Evolutionary conservation across 768 basidiomycete genomes (phyloP).

Genomic region (Hydnomerulius pinastri): DNA sequence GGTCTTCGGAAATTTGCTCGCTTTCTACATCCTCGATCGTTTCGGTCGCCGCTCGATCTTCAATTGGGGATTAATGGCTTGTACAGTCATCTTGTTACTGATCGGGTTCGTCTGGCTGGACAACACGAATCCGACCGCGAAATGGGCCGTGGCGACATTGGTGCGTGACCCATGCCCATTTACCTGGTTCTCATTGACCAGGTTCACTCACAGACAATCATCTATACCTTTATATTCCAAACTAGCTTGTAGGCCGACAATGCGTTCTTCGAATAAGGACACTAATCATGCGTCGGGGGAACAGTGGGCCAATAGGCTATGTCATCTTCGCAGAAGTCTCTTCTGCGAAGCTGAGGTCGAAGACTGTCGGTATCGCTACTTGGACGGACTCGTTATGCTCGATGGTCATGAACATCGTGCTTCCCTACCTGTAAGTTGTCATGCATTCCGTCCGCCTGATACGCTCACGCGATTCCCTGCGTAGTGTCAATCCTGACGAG

Average conservation of each 20-base stretch:
- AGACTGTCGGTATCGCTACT: constrained; percentile 28
- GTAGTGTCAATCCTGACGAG: constrained; percentile 29
- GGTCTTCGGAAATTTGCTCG: constrained; percentile 27
- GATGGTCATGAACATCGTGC: constrained; percentile 26
- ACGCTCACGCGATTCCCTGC: neutral
- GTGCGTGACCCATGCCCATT: constrained; percentile 18
- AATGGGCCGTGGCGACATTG: constrained; percentile 25
- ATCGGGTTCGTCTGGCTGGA: constrained; percentile 32
- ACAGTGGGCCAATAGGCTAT: constrained; percentile 28
- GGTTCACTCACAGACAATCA: constrained; percentile 22
- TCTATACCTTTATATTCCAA: constrained; percentile 33
- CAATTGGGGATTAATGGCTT: constrained; percentile 28
- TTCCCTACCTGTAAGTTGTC: constrained; percentile 29
- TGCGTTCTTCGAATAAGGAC: too few species aligned
- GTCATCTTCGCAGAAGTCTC: constrained; percentile 32
- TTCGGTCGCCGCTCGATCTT: constrained; percentile 28
- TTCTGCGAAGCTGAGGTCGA: constrained; percentile 31
- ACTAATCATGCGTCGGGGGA: neutral
- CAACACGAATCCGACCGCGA: constrained; percentile 9
- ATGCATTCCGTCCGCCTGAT: neutral
- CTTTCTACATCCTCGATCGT: constrained; percentile 25
- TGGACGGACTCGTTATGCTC: constrained; percentile 25
- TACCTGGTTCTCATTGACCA: too few species aligned
- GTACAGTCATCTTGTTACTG: constrained; percentile 22
- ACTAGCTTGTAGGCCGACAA: constrained; percentile 22